These are phyloP conservation scores for Trypanosoma boissoni DNA, from an alignment of 208 protist genomes.

Conservation along the genomic window DNA sequence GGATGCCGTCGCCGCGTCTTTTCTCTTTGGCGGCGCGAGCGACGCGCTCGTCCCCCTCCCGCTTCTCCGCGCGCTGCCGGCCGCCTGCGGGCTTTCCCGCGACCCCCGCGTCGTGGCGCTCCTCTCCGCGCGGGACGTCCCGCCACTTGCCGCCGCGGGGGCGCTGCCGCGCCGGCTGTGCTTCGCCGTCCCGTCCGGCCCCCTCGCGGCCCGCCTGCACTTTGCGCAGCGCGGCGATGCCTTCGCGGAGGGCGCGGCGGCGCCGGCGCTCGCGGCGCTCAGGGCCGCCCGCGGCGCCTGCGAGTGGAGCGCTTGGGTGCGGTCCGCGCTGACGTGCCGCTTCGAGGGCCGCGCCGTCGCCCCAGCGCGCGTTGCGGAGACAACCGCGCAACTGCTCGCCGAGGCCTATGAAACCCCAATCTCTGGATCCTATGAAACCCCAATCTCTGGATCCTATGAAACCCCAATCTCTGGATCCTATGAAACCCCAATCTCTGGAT, in stretches of 20 bases:
- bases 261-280: conserved; percentile 26
- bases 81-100: no score
- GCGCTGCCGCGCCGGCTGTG: conserved; percentile 59
- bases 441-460: no score
- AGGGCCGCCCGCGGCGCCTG: conserved; percentile 1
- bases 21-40: conserved; percentile 41
- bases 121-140: conserved; percentile 51
- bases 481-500: no score
- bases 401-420: no score
- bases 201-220: conserved; percentile 53
- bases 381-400: no score
- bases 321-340: conserved; percentile 68
- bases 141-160: conserved; percentile 65
- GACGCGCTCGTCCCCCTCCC: conserved; percentile 64
- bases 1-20: conserved; percentile 40
- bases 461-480: no score
- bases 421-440: no score
- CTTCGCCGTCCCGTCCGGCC: conserved; percentile 68
- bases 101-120: conserved; percentile 54
- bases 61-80: no score
- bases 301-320: conserved; percentile 75
- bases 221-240: conserved; percentile 40
- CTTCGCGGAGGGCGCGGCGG: conserved; percentile 38
- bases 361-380: no score
- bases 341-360: conserved; percentile 84